Conservation (phyloP, 1,284 basidiomycete species). For the Ceratobasidium sp. region DNA sequence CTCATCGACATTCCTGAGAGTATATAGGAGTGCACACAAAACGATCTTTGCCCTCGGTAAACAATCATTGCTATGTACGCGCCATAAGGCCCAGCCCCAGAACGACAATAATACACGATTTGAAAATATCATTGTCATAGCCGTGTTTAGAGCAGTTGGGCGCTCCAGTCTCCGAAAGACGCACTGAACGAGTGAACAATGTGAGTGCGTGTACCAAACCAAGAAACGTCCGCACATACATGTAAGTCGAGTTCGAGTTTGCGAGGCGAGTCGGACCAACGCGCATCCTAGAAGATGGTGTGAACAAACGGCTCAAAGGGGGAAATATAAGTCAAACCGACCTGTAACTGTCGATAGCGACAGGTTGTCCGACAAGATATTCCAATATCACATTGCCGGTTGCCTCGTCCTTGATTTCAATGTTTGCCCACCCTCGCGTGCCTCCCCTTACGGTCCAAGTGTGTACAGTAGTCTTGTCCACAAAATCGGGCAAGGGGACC, state of each 20-base stretch:
- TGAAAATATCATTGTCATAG: too few relatives aligned
- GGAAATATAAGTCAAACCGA: neutral
- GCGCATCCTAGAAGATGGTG: neutral
- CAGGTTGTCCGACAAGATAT: neutral
- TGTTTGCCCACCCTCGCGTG: constrained; percentile 5
- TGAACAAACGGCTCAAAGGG: neutral
- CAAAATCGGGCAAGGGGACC: neutral
- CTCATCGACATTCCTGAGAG: too few relatives aligned
- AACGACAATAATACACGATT: too few relatives aligned
- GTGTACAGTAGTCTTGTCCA: constrained; percentile 14
- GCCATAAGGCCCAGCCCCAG: too few relatives aligned
- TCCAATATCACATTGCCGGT: constrained; percentile 3
- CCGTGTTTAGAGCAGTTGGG: neutral
- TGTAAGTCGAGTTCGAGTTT: constrained; percentile 13
- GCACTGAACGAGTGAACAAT: neutral
- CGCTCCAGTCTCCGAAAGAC: constrained; percentile 23
- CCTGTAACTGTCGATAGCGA: constrained; percentile 17
- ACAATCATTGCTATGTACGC: too few relatives aligned
- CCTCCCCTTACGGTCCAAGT: constrained; percentile 36
- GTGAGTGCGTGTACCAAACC: neutral
- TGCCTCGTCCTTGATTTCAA: constrained; percentile 22
- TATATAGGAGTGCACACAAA: too few relatives aligned
- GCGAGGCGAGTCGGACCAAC: constrained; percentile 14
- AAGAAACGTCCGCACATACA: neutral
- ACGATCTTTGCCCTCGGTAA: too few relatives aligned